Base-by-base conservation (phyloP, 345 rosid genomes). In the Citrus medica region DNA sequence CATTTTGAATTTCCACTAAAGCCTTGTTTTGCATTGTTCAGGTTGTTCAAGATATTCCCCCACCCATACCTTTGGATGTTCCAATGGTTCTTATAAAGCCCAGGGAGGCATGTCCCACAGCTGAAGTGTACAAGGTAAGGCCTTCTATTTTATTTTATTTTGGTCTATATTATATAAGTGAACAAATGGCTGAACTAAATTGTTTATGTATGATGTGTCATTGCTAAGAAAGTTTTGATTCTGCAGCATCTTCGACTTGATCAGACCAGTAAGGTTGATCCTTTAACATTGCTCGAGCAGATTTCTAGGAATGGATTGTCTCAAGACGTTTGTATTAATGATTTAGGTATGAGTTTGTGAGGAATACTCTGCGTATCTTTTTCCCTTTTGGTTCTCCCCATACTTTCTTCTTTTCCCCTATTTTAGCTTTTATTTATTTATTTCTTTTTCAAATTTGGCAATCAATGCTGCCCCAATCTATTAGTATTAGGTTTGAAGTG, bases 81-180 rank as follows among this genome's bases (percentile, higher is more conserved):
- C 95, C 97, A 8, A 89, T 94, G 94, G 93, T 92, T 79, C 94
- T 96, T 55, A 84, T 94, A 85, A 96, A 96, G 88, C 97, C 99
- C 40, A 91, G 48, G 69, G 91, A 91, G 76, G 97, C 97, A 78
- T 96, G 98, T 83, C 77, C 99, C 38, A 96, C 99, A 30, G 98
- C 91, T 80, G 97, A 91, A 85, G 98, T 96, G 83, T 96, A 94
- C 89, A 92, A 88, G 94, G 98, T 92, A 89, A 76, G 77, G 62
- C 55, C 27, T 21, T n/a, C 14, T 40, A 42, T 68, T 40, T 12
- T 68, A 12, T 65, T 17, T 13, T 61, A 55, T 73, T 65, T 32
- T 25, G 38, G 58, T 53, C 22, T 17, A 53, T 53, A 46, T 53
- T 28, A 60, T 72, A 42, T 46, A 67, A 6, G 63, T 21, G 69